These are phyloP conservation scores for Trichoderma atrobrunneum DNA, from an alignment of 2,329 filamentous ascomycete species.

Conservation along the genomic window DNA sequence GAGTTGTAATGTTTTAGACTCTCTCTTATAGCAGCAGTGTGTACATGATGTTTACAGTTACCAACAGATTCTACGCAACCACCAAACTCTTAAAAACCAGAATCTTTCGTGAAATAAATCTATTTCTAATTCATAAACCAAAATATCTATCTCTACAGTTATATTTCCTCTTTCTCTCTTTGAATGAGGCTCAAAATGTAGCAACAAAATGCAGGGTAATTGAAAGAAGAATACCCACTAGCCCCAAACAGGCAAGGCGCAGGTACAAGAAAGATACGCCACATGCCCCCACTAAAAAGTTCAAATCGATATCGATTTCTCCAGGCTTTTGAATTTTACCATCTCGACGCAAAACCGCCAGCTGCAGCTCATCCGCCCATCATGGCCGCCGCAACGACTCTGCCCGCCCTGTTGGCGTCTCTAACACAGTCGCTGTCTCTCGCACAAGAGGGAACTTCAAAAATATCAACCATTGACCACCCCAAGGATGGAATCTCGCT, in stretches of 20 bases:
- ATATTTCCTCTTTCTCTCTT: background rate
- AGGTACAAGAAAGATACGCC: background rate
- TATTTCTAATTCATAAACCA: background rate
- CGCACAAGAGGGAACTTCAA: conserved; percentile 65
- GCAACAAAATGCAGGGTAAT: background rate
- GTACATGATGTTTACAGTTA: no score
- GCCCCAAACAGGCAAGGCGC: background rate
- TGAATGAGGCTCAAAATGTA: background rate
- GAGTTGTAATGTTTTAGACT: background rate
- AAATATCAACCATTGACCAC: conserved; percentile 62
- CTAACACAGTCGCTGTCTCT: conserved; percentile 59
- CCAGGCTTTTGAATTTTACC: conserved; percentile 5
- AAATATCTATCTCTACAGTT: fast-evolving
- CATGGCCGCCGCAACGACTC: conserved; percentile 49
- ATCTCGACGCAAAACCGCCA: background rate
- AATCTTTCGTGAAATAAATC: background rate
- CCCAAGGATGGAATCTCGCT: conserved; percentile 87
- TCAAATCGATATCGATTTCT: conserved; percentile 12
- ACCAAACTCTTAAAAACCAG: no score
- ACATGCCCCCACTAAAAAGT: conserved; percentile 16
- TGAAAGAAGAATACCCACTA: background rate
- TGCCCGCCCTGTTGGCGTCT: conserved; percentile 51
- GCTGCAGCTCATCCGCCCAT: conserved; percentile 7
- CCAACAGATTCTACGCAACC: no score
- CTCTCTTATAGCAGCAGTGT: no score